A percentile compares a stretch with the other conserved stretches of the same genome.
These are phyloP conservation scores for Gamarada debralockiae DNA, from an alignment of 495 filamentous ascomycete species.

Conservation along the genomic window DNA sequence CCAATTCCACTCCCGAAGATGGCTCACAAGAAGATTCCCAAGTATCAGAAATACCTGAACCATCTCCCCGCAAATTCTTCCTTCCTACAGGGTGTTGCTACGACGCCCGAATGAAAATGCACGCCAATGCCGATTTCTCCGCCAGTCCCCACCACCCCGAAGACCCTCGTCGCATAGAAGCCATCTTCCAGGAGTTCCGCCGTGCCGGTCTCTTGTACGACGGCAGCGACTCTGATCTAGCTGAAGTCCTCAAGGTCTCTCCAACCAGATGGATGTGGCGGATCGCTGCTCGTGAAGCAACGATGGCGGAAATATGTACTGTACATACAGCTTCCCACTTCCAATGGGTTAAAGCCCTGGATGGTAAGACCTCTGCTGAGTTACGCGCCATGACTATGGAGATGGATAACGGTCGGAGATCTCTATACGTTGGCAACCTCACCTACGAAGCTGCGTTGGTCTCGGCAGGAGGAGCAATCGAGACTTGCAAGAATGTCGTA, in stretches of 20 bases:
- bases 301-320: conserved; percentile 67
- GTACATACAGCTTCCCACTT: conserved; percentile 75
- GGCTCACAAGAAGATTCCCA: conserved; percentile 4
- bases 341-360: conserved; percentile 68
- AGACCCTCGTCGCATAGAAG: conserved; percentile 83
- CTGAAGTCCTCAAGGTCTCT: conserved; percentile 38
- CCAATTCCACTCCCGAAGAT: conserved; percentile 2
- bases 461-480: conserved; percentile 92
- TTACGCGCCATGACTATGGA: conserved; percentile 53
- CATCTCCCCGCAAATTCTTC: conserved; percentile 15
- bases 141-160: conserved; percentile 81
- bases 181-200: conserved; percentile 83
- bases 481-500: conserved; percentile 84
- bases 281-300: conserved; percentile 73
- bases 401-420: conserved; percentile 66
- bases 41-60: not conserved
- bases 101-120: conserved; percentile 88
- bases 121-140: conserved; percentile 71
- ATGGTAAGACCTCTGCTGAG: conserved; percentile 45
- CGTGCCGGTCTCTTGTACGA: conserved; percentile 66
- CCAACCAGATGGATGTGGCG: conserved; percentile 63
- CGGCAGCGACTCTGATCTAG: conserved; percentile 42
- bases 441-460: conserved; percentile 78
- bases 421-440: conserved; percentile 82
- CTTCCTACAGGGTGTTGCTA: conserved; percentile 79